These are phyloP conservation scores for Russula sp. DNA, from an alignment of 768 basidiomycete species.

Conservation along the genomic window DNA sequence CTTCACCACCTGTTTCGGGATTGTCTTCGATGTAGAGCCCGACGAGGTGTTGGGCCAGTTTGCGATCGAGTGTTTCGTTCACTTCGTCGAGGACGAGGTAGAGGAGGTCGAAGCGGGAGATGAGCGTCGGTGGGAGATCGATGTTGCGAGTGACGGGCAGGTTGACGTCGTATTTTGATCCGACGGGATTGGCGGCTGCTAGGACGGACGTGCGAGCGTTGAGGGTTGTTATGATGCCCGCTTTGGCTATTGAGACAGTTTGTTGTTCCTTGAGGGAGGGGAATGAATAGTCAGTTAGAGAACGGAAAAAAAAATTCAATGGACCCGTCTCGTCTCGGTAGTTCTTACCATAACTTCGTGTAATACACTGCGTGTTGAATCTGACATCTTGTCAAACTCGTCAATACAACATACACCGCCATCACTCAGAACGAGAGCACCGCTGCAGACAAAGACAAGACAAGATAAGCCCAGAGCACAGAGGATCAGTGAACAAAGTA, in stretches of 20 bases:
- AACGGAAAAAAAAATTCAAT: not conserved
- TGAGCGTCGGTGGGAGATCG: slow-evolving; percentile 94
- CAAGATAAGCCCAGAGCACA: not conserved
- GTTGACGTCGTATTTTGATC: slow-evolving; percentile 90
- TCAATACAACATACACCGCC: slow-evolving; percentile 99
- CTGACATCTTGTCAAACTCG: slow-evolving; percentile 99
- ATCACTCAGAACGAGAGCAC: slow-evolving; percentile 90
- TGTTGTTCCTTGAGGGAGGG: slow-evolving; percentile 81
- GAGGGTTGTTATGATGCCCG: slow-evolving; percentile 96
- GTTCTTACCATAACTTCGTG: slow-evolving; percentile 95
- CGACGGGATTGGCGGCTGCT: slow-evolving; percentile 96
- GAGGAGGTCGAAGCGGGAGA: slow-evolving; percentile 94
- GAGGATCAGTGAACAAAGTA: not conserved
- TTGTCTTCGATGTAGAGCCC: slow-evolving; percentile 90
- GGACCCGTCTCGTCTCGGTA: not conserved
- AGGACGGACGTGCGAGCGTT: slow-evolving; percentile 98
- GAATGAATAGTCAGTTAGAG: not conserved
- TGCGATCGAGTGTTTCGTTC: slow-evolving; percentile 83
- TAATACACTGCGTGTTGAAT: slow-evolving; percentile 92
- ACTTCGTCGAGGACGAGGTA: slow-evolving; percentile 95
- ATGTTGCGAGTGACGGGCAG: slow-evolving; percentile 94
- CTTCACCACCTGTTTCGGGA: slow-evolving; percentile 60
- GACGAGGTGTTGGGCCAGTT: slow-evolving; percentile 89
- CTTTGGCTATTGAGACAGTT: slow-evolving; percentile 98
- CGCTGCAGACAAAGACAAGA: slow-evolving; percentile 47